phyloP scores from a whole-genome alignment of 1,284 basidiomycete species.

The Schizophyllum amplum region DNA sequence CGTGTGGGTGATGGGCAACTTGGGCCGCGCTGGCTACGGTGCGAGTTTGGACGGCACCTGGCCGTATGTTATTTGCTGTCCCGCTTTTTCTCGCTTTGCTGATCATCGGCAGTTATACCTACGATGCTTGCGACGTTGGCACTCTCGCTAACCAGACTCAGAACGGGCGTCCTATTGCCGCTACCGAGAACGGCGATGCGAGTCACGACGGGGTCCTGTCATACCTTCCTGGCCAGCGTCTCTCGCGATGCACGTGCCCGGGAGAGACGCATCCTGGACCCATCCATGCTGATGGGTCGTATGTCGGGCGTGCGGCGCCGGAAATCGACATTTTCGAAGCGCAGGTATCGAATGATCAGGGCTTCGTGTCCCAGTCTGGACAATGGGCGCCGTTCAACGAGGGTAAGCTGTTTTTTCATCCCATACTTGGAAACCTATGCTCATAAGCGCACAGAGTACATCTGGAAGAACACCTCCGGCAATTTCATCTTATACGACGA shows the following conservation, averaged over 20 bases:
- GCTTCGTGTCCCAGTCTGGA: conserved; percentile 44
- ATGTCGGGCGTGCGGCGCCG: conserved; percentile 66
- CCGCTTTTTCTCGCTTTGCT: neutral
- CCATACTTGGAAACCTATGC: conserved; percentile 18
- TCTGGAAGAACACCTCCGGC: conserved; percentile 34
- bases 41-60: conserved; percentile 3
- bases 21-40: conserved; percentile 50
- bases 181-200: conserved; percentile 38
- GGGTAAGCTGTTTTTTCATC: conserved; percentile 5
- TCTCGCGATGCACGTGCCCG: conserved; percentile 74
- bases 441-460: conserved; percentile 24
- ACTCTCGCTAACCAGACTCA: conserved; percentile 18
- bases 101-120: conserved; percentile 19
- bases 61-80: too few relatives aligned
- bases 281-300: conserved; percentile 46
- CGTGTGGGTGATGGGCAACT: conserved; percentile 68
- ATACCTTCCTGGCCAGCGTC: conserved; percentile 69
- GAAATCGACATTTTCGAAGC: conserved; percentile 81
- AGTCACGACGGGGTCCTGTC: conserved; percentile 31
- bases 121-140: conserved; percentile 34
- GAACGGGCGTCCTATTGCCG: conserved; percentile 28
- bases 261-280: conserved; percentile 75
- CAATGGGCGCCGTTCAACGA: conserved; percentile 52
- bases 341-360: conserved; percentile 22
- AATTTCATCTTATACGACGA: conserved; percentile 37